Evolutionary conservation across 352 stramenopile species (phyloP), one percentile per base, ranked within the genome.

Genomic region (Phytophthora fragariae): DNA sequence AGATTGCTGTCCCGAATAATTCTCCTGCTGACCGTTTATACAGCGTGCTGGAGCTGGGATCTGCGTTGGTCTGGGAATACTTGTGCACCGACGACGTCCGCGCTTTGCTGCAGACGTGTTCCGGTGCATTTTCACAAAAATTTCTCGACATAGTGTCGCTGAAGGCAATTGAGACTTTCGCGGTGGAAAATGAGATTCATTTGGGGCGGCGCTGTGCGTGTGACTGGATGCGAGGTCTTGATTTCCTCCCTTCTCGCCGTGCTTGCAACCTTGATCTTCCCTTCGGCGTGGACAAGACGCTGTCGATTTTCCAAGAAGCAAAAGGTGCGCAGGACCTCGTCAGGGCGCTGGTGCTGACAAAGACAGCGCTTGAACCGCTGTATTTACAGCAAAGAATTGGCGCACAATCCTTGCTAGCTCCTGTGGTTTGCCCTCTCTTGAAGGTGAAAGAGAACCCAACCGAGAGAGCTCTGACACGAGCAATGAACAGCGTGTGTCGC

Each of bases 141-240:
- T 55, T 55, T 31, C 19, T 31, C 8, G 21, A 55, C 19, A 29
- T 31, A 21, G 49, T 55, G 10, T 55, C 49, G 15, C 49, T 27
- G 19, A 31, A 17, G 19, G 44, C 44, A 12, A 52, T 55, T 55
- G 19, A 55, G 14, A 55, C 49, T 9, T 55, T 55, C 11, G 49
- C 49, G 8, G 21, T 33, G n/a, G 49, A 55, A 29, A 55, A 55
- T 19, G 4, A 55, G 19, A 31, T 29, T 29, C 49, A 55, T 55
- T 9, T 55, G 10, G 49, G 49, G n/a, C n/a, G 7, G 21, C n/a
- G n/a, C 17, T 55, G 49, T n/a, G 19, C 19, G 8, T 55, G 49
- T 19, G 49, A 55, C 21, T 55, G 49, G 49, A 55, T 55, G 49
- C 49, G 49, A 6, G 21, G 49, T 55, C 49, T 55, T 15, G 49